Evolutionary conservation across 306 rosid species (phyloP).

Genomic region (Crataegus laevigata): DNA sequence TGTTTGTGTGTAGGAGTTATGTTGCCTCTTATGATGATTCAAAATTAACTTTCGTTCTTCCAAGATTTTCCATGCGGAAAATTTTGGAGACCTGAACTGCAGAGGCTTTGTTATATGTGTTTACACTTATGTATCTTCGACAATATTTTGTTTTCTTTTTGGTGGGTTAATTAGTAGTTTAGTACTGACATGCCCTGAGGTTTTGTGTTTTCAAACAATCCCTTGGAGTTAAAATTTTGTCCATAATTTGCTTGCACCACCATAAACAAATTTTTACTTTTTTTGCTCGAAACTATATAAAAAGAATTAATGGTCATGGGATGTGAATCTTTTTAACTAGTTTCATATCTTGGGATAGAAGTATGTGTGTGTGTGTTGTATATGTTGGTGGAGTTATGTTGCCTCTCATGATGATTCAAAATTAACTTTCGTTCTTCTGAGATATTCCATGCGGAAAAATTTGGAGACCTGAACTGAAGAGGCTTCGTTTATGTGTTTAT

Average conservation of each 20-base stretch:
- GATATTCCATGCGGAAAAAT: constrained; percentile 36
- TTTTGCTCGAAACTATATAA: too few species aligned
- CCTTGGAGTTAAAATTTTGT: too few species aligned
- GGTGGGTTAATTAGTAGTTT: neutral
- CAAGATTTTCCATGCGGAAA: constrained; percentile 34
- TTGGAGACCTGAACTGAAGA: constrained; percentile 96
- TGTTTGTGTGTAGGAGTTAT: neutral
- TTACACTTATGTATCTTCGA: neutral
- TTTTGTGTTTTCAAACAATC: too few species aligned
- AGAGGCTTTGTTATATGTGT: constrained; percentile 32
- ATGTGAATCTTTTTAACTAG: neutral
- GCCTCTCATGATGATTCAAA: constrained; percentile 7
- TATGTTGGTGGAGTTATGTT: neutral
- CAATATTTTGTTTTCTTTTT: too few species aligned
- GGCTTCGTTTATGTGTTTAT: constrained; percentile 15
- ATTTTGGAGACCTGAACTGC: constrained; percentile 86
- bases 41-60: constrained; percentile 8
- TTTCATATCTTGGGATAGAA: neutral
- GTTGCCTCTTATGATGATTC: neutral
- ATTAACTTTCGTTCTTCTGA: constrained; percentile 11
- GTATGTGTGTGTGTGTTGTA: neutral
- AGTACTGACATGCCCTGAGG: too few species aligned
- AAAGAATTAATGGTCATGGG: too few species aligned
- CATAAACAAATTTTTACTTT: neutral
- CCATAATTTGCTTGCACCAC: constrained; percentile 11